phyloP scores from a whole-genome alignment of 352 stramenopile species.

The Globisporangium camurandrum region DNA sequence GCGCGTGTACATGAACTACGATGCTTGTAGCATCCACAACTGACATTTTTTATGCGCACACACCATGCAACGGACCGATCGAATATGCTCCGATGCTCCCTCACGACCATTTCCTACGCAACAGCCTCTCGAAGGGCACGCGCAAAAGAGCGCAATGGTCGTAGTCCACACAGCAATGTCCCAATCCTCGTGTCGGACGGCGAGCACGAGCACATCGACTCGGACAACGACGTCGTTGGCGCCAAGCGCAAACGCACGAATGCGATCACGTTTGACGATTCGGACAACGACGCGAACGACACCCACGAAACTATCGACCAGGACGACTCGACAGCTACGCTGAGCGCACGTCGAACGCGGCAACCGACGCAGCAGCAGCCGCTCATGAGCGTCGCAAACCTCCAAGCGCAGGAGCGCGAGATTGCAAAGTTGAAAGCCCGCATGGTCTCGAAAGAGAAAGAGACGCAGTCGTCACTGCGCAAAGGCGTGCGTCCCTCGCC shows the following conservation, averaged over 20 bases:
- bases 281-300: background rate
- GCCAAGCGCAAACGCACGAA: slow-evolving; percentile 3
- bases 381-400: slow-evolving; percentile 24
- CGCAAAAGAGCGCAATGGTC: too few relatives aligned
- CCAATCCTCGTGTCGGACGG: background rate
- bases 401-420: slow-evolving; percentile 48
- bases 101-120: too few relatives aligned
- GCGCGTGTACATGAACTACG: too few relatives aligned
- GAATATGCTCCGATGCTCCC: too few relatives aligned
- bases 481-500: slow-evolving; percentile 41
- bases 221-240: background rate
- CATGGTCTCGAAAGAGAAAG: slow-evolving; percentile 16
- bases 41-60: too few relatives aligned
- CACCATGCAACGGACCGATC: too few relatives aligned
- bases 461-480: slow-evolving; percentile 18
- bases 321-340: background rate
- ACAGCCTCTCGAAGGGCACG: background rate
- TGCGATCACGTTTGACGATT: background rate
- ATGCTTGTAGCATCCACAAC: too few relatives aligned
- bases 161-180: background rate
- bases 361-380: background rate
- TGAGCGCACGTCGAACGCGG: too few relatives aligned
- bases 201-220: slow-evolving; percentile 2
- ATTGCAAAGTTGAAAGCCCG: slow-evolving; percentile 34
- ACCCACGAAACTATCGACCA: background rate